Evolutionary conservation across 345 rosid species (phyloP), one percentile per base, ranked within the genome.

Genomic region (Viola odorata): DNA sequence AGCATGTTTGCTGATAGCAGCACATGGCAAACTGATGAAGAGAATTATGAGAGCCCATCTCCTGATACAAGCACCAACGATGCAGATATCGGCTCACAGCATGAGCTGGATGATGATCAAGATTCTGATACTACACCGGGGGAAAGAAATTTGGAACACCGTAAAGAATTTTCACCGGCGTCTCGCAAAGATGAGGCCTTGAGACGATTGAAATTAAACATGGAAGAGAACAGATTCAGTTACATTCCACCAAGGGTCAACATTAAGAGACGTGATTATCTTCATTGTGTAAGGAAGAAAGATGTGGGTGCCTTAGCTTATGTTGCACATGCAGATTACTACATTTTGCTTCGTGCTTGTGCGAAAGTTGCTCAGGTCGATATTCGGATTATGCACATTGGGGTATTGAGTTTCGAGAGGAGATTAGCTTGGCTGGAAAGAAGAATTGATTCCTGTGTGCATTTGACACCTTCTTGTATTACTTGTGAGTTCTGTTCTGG

Each of bases 311-410:
- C 70, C 15, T 59, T 77, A 42, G 66, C 77, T 37, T 85, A 82
- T 4, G 81, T 64, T 8, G 90, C 90, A 9, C 97, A 87, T 61
- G 94, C 91, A 3, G 96, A 89, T 77, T 87, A 92, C 67, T 89
- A 85, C 76, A 82, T 89, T 52, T 65, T 87, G 54, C 84, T 87
- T 61, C 81, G 84, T 9, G 80, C 80, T 47, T 89, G 91, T 62
- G 94, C 90, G 15, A 68, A 58, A 57, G 80, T 75, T 6, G 86
- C 81, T 15, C 78, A 84, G 74, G 77, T 91, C 5, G 92, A 87
- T 53, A 63, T 63, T 23, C 77, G 90, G 61, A 75, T 66, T 53
- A 81, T 91, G 91, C 95, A 91, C 58, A 58, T 69, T 16, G 87
- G 81, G 55, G 89, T 87, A 11, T 54, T 87, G 75, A 77, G 84